These are phyloP conservation scores for Rhizophora mangle DNA, from an alignment of 345 rosid genomes.

Conservation along the genomic window DNA sequence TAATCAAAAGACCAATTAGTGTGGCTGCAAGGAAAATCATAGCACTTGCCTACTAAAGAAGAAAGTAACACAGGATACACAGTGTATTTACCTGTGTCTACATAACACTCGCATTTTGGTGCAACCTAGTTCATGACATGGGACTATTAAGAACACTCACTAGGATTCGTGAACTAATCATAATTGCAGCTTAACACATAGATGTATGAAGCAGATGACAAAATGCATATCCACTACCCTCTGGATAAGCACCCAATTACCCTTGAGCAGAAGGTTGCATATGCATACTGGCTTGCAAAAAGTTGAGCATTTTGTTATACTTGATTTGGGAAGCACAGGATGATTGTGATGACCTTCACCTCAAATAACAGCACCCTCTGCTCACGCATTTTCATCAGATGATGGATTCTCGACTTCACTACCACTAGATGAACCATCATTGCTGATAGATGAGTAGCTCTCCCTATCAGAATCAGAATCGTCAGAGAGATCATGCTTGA, in stretches of 20 bases:
- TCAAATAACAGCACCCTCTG: not conserved
- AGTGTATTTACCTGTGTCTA: too few species aligned
- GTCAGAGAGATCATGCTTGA: constrained; percentile 24
- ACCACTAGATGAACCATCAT: constrained; percentile 29
- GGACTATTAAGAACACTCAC: too few species aligned
- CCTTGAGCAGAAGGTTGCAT: not conserved
- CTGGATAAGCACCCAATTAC: not conserved
- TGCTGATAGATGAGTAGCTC: constrained; percentile 14
- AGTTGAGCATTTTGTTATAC: not conserved
- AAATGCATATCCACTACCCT: not conserved
- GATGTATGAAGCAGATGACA: too few species aligned
- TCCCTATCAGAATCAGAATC: constrained; percentile 21
- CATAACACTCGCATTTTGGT: too few species aligned
- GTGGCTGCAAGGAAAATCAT: too few species aligned
- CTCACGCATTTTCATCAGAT: constrained; percentile 28
- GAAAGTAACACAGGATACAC: too few species aligned
- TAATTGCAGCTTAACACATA: too few species aligned
- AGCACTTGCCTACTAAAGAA: too few species aligned
- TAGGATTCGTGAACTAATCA: too few species aligned
- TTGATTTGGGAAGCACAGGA: not conserved
- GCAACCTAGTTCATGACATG: too few species aligned
- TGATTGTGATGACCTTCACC: not conserved
- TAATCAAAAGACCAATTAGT: too few species aligned
- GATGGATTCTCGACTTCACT: constrained; percentile 49
- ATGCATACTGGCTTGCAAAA: not conserved